These are phyloP conservation scores for Thermoascus crustaceus DNA, from an alignment of 2,329 filamentous ascomycete genomes.

Conservation along the genomic window DNA sequence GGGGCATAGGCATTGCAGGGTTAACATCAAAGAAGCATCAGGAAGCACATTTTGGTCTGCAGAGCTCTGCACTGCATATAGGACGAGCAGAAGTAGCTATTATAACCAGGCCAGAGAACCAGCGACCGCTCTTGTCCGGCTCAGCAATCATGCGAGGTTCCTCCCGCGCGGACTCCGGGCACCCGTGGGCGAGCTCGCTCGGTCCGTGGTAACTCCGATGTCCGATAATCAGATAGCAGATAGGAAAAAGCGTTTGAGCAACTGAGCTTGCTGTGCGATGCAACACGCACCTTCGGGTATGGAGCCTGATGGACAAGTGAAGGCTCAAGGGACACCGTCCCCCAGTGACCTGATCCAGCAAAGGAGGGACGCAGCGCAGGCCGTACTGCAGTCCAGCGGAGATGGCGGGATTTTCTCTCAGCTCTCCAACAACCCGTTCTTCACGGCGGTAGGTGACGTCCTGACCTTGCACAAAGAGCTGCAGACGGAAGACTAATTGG, in stretches of 20 bases:
- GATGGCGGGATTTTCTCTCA: constrained; percentile 38
- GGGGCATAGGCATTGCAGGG: background rate
- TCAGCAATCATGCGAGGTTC: no score
- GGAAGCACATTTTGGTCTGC: background rate
- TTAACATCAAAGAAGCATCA: background rate
- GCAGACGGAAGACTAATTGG: background rate
- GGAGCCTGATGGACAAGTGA: constrained; percentile 28
- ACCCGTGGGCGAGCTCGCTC: constrained; percentile 6
- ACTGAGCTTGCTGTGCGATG: background rate
- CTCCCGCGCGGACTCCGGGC: background rate
- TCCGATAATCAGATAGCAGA: constrained; percentile 10
- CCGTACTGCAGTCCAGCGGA: constrained; percentile 19
- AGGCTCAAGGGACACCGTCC: constrained; percentile 20
- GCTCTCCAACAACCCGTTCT: constrained; percentile 41
- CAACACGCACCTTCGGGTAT: constrained; percentile 19
- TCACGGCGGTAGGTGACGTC: constrained; percentile 37
- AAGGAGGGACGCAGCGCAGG: constrained; percentile 22
- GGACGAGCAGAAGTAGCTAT: no score
- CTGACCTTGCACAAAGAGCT: constrained; percentile 2
- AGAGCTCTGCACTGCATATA: no score
- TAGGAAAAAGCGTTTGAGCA: background rate
- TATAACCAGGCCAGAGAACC: no score
- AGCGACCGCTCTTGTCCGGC: no score
- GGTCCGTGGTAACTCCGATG: constrained; percentile 26
- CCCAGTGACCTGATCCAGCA: constrained; percentile 30